Percentiles rank a stretch among this genome's conserved stretches.
These are phyloP conservation scores for Torulaspora franciscae DNA, from an alignment of 805 yeast species.

Conservation along the genomic window DNA sequence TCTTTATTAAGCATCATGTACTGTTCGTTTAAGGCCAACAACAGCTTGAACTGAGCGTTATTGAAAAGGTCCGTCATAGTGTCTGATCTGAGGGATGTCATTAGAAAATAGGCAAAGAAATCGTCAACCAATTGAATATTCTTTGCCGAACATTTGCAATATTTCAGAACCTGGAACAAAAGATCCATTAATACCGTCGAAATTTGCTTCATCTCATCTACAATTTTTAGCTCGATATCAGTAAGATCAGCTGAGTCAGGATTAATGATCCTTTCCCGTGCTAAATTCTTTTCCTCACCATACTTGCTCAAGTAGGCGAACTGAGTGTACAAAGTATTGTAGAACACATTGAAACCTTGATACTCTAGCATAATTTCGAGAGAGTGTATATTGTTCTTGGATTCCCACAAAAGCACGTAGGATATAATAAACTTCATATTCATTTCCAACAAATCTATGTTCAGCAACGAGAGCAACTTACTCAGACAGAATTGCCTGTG, in stretches of 20 bases:
- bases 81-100: conserved; percentile 42
- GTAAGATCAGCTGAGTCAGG: conserved; percentile 10
- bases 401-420: conserved; percentile 43
- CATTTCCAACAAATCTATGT: conserved; percentile 35
- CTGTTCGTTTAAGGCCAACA: conserved; percentile 81
- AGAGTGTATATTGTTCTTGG: conserved; percentile 40
- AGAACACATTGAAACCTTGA: conserved; percentile 47
- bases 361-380: conserved; percentile 46
- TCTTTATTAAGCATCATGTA: conserved; percentile 57
- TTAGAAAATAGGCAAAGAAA: conserved; percentile 45
- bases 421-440: conserved; percentile 41
- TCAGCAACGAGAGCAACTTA: conserved; percentile 44
- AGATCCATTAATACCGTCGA: conserved; percentile 47
- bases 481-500: conserved; percentile 45
- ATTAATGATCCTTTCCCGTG: conserved; percentile 5
- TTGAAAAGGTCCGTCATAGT: conserved; percentile 53
- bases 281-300: conserved; percentile 22
- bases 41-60: conserved; percentile 62
- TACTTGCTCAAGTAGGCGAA: conserved; percentile 34
- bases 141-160: conserved; percentile 40
- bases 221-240: conserved; percentile 33
- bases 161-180: conserved; percentile 51
- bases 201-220: conserved; percentile 37
- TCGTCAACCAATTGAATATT: conserved; percentile 43
- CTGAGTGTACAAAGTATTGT: conserved; percentile 38